These are phyloP conservation scores for Diaporthe citriasiana DNA, from an alignment of 2,329 filamentous ascomycete genomes.

Conservation along the genomic window DNA sequence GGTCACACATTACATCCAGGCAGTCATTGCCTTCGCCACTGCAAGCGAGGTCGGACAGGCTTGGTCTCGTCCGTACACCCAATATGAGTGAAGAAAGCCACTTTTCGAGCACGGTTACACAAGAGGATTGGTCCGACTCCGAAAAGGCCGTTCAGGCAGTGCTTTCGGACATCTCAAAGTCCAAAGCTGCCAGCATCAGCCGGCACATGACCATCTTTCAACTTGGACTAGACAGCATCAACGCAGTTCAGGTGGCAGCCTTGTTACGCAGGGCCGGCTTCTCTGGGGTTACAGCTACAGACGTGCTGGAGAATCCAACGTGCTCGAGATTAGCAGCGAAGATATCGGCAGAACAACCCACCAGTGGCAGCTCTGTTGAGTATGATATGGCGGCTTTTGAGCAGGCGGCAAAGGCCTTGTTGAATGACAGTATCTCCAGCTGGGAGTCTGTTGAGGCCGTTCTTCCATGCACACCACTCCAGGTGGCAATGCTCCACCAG, in stretches of 20 bases:
- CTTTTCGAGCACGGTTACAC: not conserved
- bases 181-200: slow-evolving; percentile 64
- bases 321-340: slow-evolving; percentile 55
- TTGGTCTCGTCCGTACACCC: slow-evolving; percentile 21
- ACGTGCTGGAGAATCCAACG: slow-evolving; percentile 78
- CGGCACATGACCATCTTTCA: slow-evolving; percentile 82
- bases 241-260: slow-evolving; percentile 82
- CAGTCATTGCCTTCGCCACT: slow-evolving; percentile 34
- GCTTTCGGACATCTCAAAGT: slow-evolving; percentile 70
- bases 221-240: slow-evolving; percentile 93
- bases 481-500: slow-evolving; percentile 83
- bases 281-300: slow-evolving; percentile 70
- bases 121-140: slow-evolving; percentile 61
- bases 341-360: not conserved
- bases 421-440: slow-evolving; percentile 46
- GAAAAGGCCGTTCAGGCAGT: slow-evolving; percentile 69
- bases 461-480: slow-evolving; percentile 83
- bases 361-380: not conserved
- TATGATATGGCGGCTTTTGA: slow-evolving; percentile 61
- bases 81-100: not conserved
- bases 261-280: slow-evolving; percentile 73
- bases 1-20: slow-evolving; percentile 29
- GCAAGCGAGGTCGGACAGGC: slow-evolving; percentile 12
- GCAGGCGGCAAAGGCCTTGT: slow-evolving; percentile 48
- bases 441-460: slow-evolving; percentile 65